Percentiles rank a stretch among this genome's conserved stretches.
Conservation (phyloP, 2,329 filamentous ascomycete species). For the Aspergillus ustus region DNA sequence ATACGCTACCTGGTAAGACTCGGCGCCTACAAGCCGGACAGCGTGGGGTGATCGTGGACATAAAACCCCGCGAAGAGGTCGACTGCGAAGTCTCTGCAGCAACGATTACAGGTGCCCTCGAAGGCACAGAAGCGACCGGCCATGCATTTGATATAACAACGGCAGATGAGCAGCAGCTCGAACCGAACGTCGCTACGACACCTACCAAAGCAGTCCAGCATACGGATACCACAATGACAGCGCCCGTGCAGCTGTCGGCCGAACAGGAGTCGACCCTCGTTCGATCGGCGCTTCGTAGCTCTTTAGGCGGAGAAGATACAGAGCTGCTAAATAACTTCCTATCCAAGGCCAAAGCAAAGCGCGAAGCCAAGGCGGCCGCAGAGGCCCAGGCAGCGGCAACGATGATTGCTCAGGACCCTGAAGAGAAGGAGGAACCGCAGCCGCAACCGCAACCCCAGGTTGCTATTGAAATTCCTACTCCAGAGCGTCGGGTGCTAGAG, state of each 20-base stretch:
- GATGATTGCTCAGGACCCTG: slow-evolving; percentile 24
- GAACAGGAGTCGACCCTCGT: slow-evolving; percentile 39
- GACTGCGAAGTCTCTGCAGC: slow-evolving; percentile 3
- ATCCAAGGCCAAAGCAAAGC: slow-evolving; percentile 47
- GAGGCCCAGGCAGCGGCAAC: slow-evolving; percentile 19
- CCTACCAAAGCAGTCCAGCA: neutral
- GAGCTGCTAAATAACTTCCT: slow-evolving; percentile 47
- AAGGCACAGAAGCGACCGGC: slow-evolving; percentile 5
- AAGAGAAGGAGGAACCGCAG: slow-evolving; percentile 23
- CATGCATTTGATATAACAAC: slow-evolving; percentile 18
- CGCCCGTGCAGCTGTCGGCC: slow-evolving; percentile 31
- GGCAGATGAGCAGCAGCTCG: slow-evolving; percentile 19
- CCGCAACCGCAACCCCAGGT: slow-evolving; percentile 12
- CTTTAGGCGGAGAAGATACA: slow-evolving; percentile 45
- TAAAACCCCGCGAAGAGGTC: slow-evolving; percentile 21
- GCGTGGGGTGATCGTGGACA: slow-evolving; percentile 16
- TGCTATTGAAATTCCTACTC: slow-evolving; percentile 30
- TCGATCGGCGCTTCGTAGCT: slow-evolving; percentile 43
- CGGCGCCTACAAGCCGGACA: slow-evolving; percentile 9
- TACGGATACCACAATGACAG: slow-evolving; percentile 5
- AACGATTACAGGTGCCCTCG: slow-evolving; percentile 3
- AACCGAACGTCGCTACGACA: slow-evolving; percentile 8
- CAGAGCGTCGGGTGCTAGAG: slow-evolving; percentile 42
- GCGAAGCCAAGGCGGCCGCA: slow-evolving; percentile 40
- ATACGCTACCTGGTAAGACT: slow-evolving; percentile 27